Evolutionary conservation across 352 stramenopile species (phyloP), one percentile per base, ranked within the genome.

Genomic region (Phytophthora boehmeriae): DNA sequence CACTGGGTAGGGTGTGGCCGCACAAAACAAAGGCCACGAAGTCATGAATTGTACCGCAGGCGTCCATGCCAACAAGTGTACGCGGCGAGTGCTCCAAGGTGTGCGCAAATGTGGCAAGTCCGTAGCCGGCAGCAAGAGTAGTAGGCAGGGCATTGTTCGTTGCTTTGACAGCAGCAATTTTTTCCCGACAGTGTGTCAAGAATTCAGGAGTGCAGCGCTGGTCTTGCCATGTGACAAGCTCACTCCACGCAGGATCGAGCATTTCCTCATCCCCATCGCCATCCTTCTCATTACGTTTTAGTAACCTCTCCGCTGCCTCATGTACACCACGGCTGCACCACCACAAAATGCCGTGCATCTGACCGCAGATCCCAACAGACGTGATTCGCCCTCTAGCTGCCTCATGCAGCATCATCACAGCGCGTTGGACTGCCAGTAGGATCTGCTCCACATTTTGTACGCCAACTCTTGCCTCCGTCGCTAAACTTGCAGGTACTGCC

Each of bases 261-360:
- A 10, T 38, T 16, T 59, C 35, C n/a, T 58, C 59, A 28, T 57
- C 38, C 28, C 39, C 14, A 14, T 17, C 41, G 32, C 17, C 42
- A 72, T 32, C 25, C 6, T 54, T 58, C 32, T 20, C 28, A 48
- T 23, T 50, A 11, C 34, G 52, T 27, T 48, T 38, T 13, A 84
- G 58, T 16, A 88, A 73, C 23, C 51, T 54, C 44, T 69, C 56
- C 8, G 70, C 58, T 17, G 59, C 51, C 0, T 63, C 59, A 10
- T 63, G 30, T 20, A 89, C 78, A 0, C 68, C 65, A 2, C 65
- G 74, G 22, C 77, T 78, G 27, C 70, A 76, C 86, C 86, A 95
- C 86, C 86, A 95, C 39, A 93, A 65, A 44, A 95, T 93, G 5
- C 86, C 86, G 45, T 95, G 86, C 86, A 95, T 95, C 84, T 95